Percentiles rank a stretch among this genome's conserved stretches.
phyloP scores from a whole-genome alignment of 2,329 filamentous ascomycete species.

The Sporothrix brasiliensis region DNA sequence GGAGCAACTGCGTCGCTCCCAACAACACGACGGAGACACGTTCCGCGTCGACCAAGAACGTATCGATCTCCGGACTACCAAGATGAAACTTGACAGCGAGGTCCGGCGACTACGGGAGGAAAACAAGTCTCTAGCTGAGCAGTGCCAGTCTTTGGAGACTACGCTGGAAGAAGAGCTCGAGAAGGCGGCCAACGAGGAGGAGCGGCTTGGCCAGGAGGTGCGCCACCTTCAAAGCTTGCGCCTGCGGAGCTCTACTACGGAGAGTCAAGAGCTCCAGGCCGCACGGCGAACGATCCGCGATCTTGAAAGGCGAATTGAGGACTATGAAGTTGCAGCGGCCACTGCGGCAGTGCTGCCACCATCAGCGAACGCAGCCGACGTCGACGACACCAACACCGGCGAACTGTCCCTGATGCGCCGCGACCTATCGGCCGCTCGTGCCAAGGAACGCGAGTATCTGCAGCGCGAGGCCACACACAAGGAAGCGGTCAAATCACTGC shows the following conservation, averaged over 20 bases:
- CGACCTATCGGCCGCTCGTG: constrained; percentile 65
- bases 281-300: constrained; percentile 66
- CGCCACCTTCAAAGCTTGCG: constrained; percentile 53
- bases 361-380: constrained; percentile 30
- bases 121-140: constrained; percentile 58
- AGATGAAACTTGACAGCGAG: constrained; percentile 68
- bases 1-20: constrained; percentile 59
- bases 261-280: constrained; percentile 57
- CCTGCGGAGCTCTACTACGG: constrained; percentile 51
- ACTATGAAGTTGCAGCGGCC: constrained; percentile 52
- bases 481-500: constrained; percentile 63
- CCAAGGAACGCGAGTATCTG: constrained; percentile 65
- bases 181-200: constrained; percentile 67
- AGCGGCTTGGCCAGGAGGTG: constrained; percentile 60
- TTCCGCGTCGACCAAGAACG: constrained; percentile 69
- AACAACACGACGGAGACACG: constrained; percentile 60
- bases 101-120: constrained; percentile 67
- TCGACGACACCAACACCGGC: constrained; percentile 45
- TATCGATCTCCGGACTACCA: constrained; percentile 67
- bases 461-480: constrained; percentile 68
- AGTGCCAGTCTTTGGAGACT: constrained; percentile 62
- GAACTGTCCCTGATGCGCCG: constrained; percentile 65
- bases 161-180: constrained; percentile 68
- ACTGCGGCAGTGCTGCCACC: constrained; percentile 39
- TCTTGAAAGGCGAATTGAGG: constrained; percentile 63